Conservation (phyloP, 371 early-diverging fungal genomes). For the Cokeromyces recurvatus region DNA sequence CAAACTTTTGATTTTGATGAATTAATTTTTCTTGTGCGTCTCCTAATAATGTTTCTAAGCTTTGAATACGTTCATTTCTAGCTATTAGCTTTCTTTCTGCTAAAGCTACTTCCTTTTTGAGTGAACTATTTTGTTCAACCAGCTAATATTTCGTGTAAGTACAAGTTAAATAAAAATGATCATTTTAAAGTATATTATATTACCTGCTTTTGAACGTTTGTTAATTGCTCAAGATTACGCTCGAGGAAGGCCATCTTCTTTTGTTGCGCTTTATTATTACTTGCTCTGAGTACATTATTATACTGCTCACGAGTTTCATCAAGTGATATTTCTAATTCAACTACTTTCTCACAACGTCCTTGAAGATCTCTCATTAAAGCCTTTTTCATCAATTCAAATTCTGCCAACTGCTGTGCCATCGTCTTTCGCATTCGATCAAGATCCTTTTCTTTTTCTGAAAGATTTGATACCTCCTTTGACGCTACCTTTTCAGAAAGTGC, state of each 20-base stretch:
- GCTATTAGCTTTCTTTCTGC: constrained; percentile 86
- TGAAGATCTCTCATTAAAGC: constrained; percentile 93
- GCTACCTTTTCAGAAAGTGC: constrained; percentile 25
- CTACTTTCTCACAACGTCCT: constrained; percentile 89
- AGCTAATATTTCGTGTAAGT: too few species aligned
- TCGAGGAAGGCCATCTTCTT: constrained; percentile 94
- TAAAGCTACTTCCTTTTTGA: constrained; percentile 87
- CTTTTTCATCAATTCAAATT: constrained; percentile 95
- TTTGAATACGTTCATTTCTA: constrained; percentile 88
- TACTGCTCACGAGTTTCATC: constrained; percentile 92
- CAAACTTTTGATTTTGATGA: constrained; percentile 81
- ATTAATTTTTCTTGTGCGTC: constrained; percentile 71
- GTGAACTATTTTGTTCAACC: constrained; percentile 86
- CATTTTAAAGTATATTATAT: background rate
- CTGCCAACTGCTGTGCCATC: constrained; percentile 87
- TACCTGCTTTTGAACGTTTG: constrained; percentile 84
- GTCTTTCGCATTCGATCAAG: constrained; percentile 81
- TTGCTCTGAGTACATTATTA: constrained; percentile 73
- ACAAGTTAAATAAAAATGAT: too few species aligned
- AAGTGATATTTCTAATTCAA: constrained; percentile 90
- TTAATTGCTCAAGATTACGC: constrained; percentile 91
- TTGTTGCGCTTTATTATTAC: constrained; percentile 78
- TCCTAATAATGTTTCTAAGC: constrained; percentile 75
- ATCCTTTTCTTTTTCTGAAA: constrained; percentile 75
- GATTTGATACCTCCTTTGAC: constrained; percentile 6